These are phyloP conservation scores for Pestalotiopsis sp. DNA, from an alignment of 2,329 filamentous ascomycete genomes.

Conservation along the genomic window DNA sequence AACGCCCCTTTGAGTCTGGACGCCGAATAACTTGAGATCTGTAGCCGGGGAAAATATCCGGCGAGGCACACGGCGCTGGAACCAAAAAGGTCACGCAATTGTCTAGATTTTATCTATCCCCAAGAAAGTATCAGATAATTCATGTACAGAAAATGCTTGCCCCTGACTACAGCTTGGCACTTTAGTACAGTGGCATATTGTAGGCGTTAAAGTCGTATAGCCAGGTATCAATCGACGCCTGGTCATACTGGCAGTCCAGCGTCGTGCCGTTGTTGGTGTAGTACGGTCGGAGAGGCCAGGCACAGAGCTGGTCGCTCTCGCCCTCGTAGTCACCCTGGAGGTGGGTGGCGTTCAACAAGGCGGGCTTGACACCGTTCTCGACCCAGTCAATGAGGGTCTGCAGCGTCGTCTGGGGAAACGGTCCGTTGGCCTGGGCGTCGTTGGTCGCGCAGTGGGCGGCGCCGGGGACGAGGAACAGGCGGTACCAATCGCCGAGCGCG, in stretches of 20 bases:
- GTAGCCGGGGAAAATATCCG: no score
- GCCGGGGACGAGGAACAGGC: conserved; percentile 43
- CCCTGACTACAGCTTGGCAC: no score
- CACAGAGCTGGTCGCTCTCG: conserved; percentile 38
- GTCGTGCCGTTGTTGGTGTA: conserved; percentile 36
- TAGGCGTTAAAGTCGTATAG: conserved; percentile 22
- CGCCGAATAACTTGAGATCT: no score
- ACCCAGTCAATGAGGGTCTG: conserved; percentile 53
- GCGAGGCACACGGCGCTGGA: no score
- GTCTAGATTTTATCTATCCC: no score
- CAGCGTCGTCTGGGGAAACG: conserved; percentile 46
- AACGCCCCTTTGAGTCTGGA: no score
- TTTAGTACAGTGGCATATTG: conserved; percentile 18
- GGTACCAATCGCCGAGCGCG: conserved; percentile 50
- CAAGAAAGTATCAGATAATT: no score
- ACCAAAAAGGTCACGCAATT: no score
- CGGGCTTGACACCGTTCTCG: conserved; percentile 48
- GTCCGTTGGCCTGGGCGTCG: conserved; percentile 39
- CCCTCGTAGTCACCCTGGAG: conserved; percentile 17
- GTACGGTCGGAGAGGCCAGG: conserved; percentile 43
- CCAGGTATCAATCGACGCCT: conserved; percentile 19
- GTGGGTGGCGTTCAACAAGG: conserved; percentile 42
- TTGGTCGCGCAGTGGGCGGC: conserved; percentile 52
- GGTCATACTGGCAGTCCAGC: conserved; percentile 24
- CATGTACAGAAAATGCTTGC: no score